Conservation (phyloP, 23 red algal genomes). For the Gracilaria domingensis region DNA sequence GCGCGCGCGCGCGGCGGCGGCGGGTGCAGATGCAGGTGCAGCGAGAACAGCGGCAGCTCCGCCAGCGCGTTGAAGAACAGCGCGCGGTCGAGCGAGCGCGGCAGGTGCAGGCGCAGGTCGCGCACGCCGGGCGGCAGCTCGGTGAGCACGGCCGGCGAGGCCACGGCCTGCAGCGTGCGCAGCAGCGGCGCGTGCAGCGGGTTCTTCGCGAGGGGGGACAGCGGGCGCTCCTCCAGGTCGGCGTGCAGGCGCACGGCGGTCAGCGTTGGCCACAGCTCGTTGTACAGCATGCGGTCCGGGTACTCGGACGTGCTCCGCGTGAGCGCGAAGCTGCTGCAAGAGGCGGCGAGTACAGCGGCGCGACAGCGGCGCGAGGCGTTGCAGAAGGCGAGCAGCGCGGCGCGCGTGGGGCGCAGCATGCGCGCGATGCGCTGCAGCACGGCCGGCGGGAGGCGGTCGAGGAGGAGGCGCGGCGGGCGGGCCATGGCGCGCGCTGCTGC, state of each 20-base stretch:
- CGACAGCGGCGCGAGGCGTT: not conserved
- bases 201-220: not conserved
- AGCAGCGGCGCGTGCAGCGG: not conserved
- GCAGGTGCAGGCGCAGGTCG: not conserved
- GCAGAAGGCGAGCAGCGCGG: not conserved
- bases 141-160: not conserved
- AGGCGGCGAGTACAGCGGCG: not conserved
- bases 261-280: not conserved
- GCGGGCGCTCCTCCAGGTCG: no score
- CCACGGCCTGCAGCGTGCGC: not conserved
- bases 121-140: not conserved
- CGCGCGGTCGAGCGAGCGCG: not conserved
- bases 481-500: not conserved
- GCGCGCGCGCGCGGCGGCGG: no score
- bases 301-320: not conserved
- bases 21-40: not conserved
- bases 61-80: not conserved
- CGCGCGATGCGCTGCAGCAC: not conserved
- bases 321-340: no score
- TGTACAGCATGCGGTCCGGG: not conserved
- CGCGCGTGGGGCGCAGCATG: not conserved
- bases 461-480: not conserved
- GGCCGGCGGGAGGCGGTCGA: not conserved
- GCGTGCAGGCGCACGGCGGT: not conserved
- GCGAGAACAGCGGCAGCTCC: not conserved